These are phyloP conservation scores for Ceratonia siliqua DNA, from an alignment of 306 rosid genomes.

Conservation along the genomic window DNA sequence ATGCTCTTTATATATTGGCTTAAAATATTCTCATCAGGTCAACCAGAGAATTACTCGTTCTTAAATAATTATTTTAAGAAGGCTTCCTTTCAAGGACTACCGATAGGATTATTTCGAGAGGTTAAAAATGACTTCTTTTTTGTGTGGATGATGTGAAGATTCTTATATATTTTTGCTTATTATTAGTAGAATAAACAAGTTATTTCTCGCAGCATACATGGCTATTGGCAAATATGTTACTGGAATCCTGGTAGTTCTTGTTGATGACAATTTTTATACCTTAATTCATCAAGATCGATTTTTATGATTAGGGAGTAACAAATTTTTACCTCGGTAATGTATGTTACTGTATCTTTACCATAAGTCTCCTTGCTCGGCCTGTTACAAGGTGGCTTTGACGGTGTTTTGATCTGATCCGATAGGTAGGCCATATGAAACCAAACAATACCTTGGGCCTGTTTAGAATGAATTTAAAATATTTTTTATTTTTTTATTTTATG, in stretches of 20 bases:
- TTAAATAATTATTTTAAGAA: background rate
- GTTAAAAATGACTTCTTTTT: background rate
- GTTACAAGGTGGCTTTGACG: too few relatives aligned
- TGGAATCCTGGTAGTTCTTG: too few relatives aligned
- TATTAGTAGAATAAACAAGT: too few relatives aligned
- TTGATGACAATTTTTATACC: background rate
- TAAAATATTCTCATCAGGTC: background rate
- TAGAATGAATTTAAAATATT: too few relatives aligned
- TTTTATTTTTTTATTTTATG: too few relatives aligned
- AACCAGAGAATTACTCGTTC: background rate
- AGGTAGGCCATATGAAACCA: too few relatives aligned
- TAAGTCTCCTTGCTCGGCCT: too few relatives aligned
- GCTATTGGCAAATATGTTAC: background rate
- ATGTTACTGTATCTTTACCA: background rate
- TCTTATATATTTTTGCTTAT: background rate
- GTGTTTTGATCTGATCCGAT: too few relatives aligned
- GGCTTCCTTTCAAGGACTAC: background rate
- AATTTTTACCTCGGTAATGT: background rate
- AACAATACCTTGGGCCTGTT: too few relatives aligned
- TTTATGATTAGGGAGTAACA: background rate
- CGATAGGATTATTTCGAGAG: background rate
- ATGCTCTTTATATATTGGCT: conserved; percentile 7
- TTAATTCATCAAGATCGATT: background rate
- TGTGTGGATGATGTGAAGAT: background rate
- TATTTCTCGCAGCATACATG: too few relatives aligned